phyloP scores from a whole-genome alignment of 257 asterid species.

The Sherardia arvensis region DNA sequence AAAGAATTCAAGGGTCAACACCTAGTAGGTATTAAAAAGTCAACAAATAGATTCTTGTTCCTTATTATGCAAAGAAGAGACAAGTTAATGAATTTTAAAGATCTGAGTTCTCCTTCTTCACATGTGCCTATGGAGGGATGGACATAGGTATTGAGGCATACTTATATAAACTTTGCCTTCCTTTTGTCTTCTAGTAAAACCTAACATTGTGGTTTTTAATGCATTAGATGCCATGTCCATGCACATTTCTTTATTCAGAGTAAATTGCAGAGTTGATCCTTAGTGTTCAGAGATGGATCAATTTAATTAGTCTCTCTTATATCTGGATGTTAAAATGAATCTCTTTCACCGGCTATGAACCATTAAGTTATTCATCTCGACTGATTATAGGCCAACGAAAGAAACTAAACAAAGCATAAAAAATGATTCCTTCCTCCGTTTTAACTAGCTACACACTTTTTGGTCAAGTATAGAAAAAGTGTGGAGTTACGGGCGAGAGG shows the following conservation, averaged over 20 bases:
- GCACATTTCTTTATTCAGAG: constrained; percentile 1
- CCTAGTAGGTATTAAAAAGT: constrained; percentile 10
- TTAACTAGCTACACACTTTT: too few relatives aligned
- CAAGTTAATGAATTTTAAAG: constrained; percentile 17
- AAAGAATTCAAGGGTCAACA: background rate
- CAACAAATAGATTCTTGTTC: constrained; percentile 13
- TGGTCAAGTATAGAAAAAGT: too few relatives aligned
- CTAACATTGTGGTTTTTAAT: constrained; percentile 6
- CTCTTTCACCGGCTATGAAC: too few relatives aligned
- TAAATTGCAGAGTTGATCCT: background rate
- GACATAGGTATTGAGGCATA: constrained; percentile 23
- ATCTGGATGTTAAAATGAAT: background rate
- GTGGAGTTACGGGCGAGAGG: too few relatives aligned
- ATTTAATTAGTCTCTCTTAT: background rate
- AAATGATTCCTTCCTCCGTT: too few relatives aligned
- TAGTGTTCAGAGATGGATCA: background rate
- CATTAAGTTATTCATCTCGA: too few relatives aligned
- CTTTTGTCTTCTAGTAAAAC: constrained; percentile 30
- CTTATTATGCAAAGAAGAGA: background rate
- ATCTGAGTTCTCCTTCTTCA: constrained; percentile 24
- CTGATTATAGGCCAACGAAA: too few relatives aligned
- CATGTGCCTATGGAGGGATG: constrained; percentile 32
- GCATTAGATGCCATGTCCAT: constrained; percentile 11
- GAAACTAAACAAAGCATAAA: too few relatives aligned
- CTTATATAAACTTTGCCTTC: constrained; percentile 3